A percentile compares a stretch with the other conserved stretches of the same genome.
phyloP scores from a whole-genome alignment of 176 grass and related monocot species.

The Triticum timopheevii region DNA sequence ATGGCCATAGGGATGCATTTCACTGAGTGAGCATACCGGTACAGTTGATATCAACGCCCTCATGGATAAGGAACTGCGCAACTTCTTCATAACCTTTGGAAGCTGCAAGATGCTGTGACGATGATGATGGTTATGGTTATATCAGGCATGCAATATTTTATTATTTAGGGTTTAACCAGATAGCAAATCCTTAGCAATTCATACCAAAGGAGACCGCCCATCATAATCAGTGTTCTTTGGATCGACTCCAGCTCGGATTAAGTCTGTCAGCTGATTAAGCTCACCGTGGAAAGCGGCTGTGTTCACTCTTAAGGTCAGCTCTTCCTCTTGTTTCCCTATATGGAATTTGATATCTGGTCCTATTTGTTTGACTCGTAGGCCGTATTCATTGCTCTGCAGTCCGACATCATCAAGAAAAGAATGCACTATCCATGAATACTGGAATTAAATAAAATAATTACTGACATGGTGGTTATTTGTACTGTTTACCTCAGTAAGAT shows the following conservation, averaged over 20 bases:
- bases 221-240: slow-evolving; percentile 93
- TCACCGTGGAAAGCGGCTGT: slow-evolving; percentile 78
- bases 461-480: background rate
- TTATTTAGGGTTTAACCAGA: background rate
- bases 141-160: background rate
- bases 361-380: slow-evolving; percentile 59
- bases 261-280: slow-evolving; percentile 58
- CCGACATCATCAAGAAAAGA: background rate
- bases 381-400: slow-evolving; percentile 64
- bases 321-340: slow-evolving; percentile 91
- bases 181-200: background rate
- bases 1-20: background rate
- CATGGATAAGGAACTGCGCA: slow-evolving; percentile 62
- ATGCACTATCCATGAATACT: background rate
- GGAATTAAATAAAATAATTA: background rate
- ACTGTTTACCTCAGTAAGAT: slow-evolving; percentile 72
- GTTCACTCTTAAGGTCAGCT: slow-evolving; percentile 83
- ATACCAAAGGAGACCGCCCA: slow-evolving; percentile 83
- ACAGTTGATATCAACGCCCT: slow-evolving; percentile 73
- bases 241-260: slow-evolving; percentile 81
- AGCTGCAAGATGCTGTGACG: slow-evolving; percentile 78
- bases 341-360: slow-evolving; percentile 87
- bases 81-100: slow-evolving; percentile 78
- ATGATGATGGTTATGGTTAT: background rate
- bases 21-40: slow-evolving; percentile 42